Evolutionary conservation across 352 stramenopile genomes (phyloP).

Genomic region (Hyaloperonospora brassicae): DNA sequence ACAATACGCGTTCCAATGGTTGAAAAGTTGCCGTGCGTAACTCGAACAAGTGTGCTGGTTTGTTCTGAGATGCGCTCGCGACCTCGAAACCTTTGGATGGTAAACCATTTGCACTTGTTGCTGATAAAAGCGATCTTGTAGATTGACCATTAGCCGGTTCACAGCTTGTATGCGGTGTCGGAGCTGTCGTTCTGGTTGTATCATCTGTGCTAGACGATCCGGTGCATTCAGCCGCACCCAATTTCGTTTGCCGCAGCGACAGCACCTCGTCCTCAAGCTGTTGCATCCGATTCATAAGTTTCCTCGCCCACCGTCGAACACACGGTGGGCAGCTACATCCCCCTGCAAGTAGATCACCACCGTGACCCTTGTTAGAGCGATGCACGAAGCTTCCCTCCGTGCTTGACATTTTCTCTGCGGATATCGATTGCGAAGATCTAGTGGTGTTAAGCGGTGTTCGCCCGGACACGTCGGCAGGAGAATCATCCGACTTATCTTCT

Average conservation of each 20-base stretch:
- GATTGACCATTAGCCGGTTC: neutral
- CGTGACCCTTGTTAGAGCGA: constrained; percentile 16
- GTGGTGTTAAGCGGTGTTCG: constrained; percentile 4
- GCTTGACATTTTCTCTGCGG: neutral
- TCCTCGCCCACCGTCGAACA: constrained; percentile 28
- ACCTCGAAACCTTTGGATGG: neutral
- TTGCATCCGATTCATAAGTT: constrained; percentile 30
- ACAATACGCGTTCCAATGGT: neutral
- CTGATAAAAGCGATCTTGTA: neutral
- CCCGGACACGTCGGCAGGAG: constrained; percentile 10
- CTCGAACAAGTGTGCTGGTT: constrained; percentile 7
- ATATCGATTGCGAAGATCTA: neutral
- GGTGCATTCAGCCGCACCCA: neutral
- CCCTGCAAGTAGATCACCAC: constrained; percentile 25
- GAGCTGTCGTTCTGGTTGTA: no score
- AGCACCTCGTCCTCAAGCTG: constrained; percentile 30
- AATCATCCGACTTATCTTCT: constrained; percentile 4
- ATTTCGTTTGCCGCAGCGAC: constrained; percentile 13
- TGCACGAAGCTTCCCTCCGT: constrained; percentile 14
- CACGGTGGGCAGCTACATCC: constrained; percentile 29
- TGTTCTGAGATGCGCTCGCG: neutral
- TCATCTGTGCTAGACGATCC: constrained; percentile 4
- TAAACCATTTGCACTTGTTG: neutral
- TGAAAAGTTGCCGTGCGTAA: constrained; percentile 2
- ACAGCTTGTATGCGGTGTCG: neutral